Evolutionary conservation across 2,329 filamentous ascomycete genomes (phyloP).

Genomic region (Kalmusia sp.): DNA sequence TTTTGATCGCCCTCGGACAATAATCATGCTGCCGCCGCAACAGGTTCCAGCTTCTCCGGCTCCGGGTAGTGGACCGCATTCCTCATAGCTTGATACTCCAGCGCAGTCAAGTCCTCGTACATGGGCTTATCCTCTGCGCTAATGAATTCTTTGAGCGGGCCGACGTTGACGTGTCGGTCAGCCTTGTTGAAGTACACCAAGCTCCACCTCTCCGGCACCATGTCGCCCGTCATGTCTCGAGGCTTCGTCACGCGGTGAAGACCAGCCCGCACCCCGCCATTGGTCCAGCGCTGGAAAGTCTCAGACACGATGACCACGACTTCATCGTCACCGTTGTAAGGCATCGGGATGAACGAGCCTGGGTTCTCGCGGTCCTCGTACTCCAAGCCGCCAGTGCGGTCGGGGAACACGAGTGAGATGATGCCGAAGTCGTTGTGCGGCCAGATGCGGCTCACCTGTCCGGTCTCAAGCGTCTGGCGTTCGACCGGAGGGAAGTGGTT

Average conservation of each 20-base stretch:
- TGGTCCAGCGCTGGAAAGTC: constrained; percentile 49
- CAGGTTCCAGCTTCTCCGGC: not conserved
- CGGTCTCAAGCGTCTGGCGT: constrained; percentile 10
- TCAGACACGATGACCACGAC: constrained; percentile 53
- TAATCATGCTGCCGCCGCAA: not conserved
- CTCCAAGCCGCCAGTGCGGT: constrained; percentile 36
- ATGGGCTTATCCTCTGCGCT: not conserved
- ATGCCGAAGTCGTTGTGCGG: constrained; percentile 21
- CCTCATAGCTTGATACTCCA: constrained; percentile 3
- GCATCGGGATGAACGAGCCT: constrained; percentile 12
- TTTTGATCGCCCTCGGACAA: not conserved
- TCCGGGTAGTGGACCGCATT: not conserved
- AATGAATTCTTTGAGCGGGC: not conserved
- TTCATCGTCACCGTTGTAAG: constrained; percentile 15
- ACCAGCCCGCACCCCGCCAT: constrained; percentile 41
- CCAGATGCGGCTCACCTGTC: constrained; percentile 13
- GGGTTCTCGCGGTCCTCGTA: constrained; percentile 29
- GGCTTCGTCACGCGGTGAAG: constrained; percentile 45
- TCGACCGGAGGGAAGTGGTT: constrained; percentile 1
- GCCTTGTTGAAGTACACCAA: constrained; percentile 43
- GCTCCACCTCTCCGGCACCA: constrained; percentile 34
- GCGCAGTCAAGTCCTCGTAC: constrained; percentile 6
- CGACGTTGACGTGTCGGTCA: constrained; percentile 26
- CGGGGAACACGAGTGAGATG: constrained; percentile 3
- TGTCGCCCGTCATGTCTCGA: constrained; percentile 5